A percentile compares a stretch with the other conserved stretches of the same genome.
Evolutionary conservation across 441 rosid genomes (phyloP).

Genomic region (Breynia disticha): DNA sequence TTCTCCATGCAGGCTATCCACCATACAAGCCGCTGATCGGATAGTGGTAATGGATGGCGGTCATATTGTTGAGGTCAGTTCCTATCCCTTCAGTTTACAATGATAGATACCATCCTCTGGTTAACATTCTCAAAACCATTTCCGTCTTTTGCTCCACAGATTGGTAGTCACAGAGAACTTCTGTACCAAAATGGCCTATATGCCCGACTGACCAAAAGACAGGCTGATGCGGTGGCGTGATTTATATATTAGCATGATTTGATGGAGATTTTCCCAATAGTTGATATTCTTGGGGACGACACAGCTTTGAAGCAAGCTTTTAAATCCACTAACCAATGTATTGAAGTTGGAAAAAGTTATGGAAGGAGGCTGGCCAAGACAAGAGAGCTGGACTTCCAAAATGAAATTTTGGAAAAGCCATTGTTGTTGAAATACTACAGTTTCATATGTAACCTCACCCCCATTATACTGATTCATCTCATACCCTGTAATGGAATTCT

Average conservation of each 20-base stretch:
- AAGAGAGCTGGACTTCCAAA: neutral
- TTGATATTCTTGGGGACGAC: neutral
- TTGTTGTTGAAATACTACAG: too few species aligned
- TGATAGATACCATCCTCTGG: neutral
- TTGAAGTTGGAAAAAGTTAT: neutral
- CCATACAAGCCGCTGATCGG: conserved; percentile 82
- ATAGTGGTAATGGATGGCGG: conserved; percentile 85
- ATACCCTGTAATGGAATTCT: too few species aligned
- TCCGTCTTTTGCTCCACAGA: conserved; percentile 28
- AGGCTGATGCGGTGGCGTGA: conserved; percentile 76
- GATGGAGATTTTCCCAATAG: neutral
- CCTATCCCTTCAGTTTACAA: neutral
- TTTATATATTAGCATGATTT: neutral
- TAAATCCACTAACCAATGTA: neutral
- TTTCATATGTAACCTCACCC: too few species aligned
- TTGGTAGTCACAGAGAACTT: conserved; percentile 75
- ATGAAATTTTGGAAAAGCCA: neutral
- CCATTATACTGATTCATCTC: too few species aligned
- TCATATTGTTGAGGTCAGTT: conserved; percentile 61
- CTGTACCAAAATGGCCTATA: conserved; percentile 64
- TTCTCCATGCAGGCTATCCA: conserved; percentile 59
- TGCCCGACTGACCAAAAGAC: conserved; percentile 69
- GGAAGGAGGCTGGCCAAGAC: too few species aligned
- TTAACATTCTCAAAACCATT: too few species aligned
- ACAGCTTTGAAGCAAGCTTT: neutral